Conservation (phyloP, 805 yeast species). For the Metschnikowia henanensis region DNA sequence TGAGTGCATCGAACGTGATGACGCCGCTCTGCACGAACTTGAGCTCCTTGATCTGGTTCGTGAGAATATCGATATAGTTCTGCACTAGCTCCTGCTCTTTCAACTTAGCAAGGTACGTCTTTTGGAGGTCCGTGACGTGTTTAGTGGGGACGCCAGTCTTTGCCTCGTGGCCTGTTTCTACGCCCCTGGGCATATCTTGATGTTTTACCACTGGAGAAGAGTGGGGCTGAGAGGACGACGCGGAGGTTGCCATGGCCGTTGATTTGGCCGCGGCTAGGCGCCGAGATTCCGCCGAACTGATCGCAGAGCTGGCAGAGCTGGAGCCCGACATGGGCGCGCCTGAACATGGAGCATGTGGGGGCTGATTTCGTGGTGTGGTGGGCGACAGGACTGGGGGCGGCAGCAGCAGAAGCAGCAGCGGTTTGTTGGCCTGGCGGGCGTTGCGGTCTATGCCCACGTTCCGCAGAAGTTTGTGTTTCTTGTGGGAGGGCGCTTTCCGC, state of each 20-base stretch:
- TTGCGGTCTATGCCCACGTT: not conserved
- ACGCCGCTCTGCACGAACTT: constrained; percentile 45
- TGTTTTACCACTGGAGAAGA: not conserved
- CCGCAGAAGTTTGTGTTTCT: constrained; percentile 3
- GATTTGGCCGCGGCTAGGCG: not conserved
- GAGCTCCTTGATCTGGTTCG: constrained; percentile 44
- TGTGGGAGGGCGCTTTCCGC: constrained; percentile 4
- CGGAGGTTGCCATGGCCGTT: not conserved
- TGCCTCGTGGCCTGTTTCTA: not conserved
- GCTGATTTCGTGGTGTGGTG: not conserved
- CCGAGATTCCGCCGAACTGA: not conserved
- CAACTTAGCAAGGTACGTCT: constrained; percentile 31
- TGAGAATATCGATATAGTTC: constrained; percentile 42
- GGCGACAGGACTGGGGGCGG: not conserved
- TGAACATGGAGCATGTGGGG: not conserved
- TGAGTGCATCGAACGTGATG: constrained; percentile 42
- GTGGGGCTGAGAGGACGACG: not conserved
- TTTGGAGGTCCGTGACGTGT: constrained; percentile 1
- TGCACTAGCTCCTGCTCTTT: constrained; percentile 44
- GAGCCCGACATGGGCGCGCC: not conserved
- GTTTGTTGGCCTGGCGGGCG: not conserved
- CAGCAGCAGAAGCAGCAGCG: constrained; percentile 2
- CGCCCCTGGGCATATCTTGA: not conserved
- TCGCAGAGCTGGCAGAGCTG: not conserved
- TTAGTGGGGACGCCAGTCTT: too few relatives aligned